Evolutionary conservation across 164 flowering plant species (phyloP).

Genomic region (Vitis amurensis): DNA sequence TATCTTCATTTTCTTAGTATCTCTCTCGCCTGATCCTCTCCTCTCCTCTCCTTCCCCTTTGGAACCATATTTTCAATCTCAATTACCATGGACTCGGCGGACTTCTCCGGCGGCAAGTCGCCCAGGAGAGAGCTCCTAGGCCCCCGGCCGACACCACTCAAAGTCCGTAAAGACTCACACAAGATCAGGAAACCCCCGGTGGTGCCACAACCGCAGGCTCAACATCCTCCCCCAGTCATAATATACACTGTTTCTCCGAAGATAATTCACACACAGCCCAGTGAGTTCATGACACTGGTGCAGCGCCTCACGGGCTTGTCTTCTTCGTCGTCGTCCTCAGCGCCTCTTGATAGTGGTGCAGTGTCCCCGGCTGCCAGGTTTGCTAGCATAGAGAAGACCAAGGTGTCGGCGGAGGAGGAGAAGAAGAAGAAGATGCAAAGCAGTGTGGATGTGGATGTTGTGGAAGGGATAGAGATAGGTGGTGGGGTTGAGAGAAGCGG

Average conservation of each 20-base stretch:
- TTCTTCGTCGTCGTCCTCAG: slow-evolving; percentile 18
- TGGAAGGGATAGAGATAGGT: slow-evolving; percentile 19
- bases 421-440: background rate
- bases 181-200: slow-evolving; percentile 63
- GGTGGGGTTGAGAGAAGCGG: slow-evolving; percentile 20
- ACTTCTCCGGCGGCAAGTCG: slow-evolving; percentile 16
- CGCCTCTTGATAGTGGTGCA: slow-evolving; percentile 23
- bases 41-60: background rate
- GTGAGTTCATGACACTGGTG: slow-evolving; percentile 46
- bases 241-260: slow-evolving; percentile 60
- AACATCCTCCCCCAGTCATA: slow-evolving; percentile 47
- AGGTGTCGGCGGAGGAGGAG: slow-evolving; percentile 13
- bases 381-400: slow-evolving; percentile 49
- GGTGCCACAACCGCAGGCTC: slow-evolving; percentile 29
- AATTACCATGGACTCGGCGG: slow-evolving; percentile 36
- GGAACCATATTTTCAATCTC: background rate
- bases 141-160: slow-evolving; percentile 53
- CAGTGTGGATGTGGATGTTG: background rate
- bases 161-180: slow-evolving; percentile 56
- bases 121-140: slow-evolving; percentile 49
- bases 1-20: background rate
- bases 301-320: slow-evolving; percentile 48
- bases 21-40: background rate
- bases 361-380: slow-evolving; percentile 57
- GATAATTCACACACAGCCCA: slow-evolving; percentile 46